Evolutionary conservation across 1,284 basidiomycete species (phyloP), one percentile per base, ranked within the genome.

Genomic region (Caloboletus inedulis): DNA sequence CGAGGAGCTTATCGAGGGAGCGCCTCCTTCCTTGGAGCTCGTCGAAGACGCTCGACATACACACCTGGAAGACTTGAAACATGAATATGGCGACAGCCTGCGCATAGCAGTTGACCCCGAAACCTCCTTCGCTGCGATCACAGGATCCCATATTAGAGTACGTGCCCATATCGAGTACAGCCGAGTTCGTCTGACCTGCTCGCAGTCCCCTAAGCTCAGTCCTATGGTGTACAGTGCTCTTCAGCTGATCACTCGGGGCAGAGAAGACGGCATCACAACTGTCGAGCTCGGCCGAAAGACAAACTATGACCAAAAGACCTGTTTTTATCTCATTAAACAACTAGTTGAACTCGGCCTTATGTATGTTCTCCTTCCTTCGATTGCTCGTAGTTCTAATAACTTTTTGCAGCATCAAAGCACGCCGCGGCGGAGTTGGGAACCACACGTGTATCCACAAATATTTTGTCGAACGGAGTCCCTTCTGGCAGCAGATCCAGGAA

Each of bases 281-380:
- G 80, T 91, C 12, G 81, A 89, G 36, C 76, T 96, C 12, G 89
- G 90, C 35, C 80, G 82, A 58, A 77, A 80, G 59, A 86, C 91
- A n/a, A 82, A 82, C 42, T 92, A 94, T 62, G 92, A 94, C 64
- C 89, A 91, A 63, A 94, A 94, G 70, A 89, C 90, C 1, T 89
- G 90, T 59, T 92, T 91, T 65, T 94, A 93, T 70, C 79, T 91
- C 54, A 81, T 91, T 53, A 82, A 84, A 59, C 84, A 89, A 59
- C 74, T 93, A 8, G 74, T 83, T 3, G 82, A 86, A 41, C 74
- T 94, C 48, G 82, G 82, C 56, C 74, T 91, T 31, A 79, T 92
- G 89, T 91, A 75, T 47, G 86, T 65, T 35, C n/a, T 46, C 37
- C 25, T 41, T 46, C 33, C 25, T 41, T 47, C n/a, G 18, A 23